Conservation (phyloP, 2,329 filamentous ascomycete genomes). For the Alternaria sp. region DNA sequence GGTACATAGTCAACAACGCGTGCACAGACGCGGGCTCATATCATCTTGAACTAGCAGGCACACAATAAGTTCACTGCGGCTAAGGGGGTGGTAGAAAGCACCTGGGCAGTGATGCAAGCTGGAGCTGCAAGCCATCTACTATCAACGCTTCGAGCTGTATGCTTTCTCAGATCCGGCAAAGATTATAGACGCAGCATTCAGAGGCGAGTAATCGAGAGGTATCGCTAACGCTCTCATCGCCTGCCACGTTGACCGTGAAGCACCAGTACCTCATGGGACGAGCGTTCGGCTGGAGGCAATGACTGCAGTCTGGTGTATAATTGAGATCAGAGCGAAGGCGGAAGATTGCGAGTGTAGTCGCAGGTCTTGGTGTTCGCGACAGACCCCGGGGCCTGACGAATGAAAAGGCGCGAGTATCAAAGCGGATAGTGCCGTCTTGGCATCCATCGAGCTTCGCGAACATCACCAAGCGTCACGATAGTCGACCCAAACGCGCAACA, state of each 20-base stretch:
- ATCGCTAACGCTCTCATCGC: neutral
- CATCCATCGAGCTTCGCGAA: slow-evolving; percentile 29
- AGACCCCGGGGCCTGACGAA: slow-evolving; percentile 16
- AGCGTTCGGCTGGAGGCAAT: neutral
- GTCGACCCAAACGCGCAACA: slow-evolving; percentile 22
- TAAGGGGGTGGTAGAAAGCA: neutral
- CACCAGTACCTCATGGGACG: neutral
- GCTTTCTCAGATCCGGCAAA: neutral
- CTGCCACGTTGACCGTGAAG: neutral
- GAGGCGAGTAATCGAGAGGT: neutral
- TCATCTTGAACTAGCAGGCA: neutral
- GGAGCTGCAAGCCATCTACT: neutral
- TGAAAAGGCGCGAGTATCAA: slow-evolving; percentile 20
- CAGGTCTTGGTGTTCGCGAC: neutral
- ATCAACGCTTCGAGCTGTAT: neutral
- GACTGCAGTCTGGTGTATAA: neutral
- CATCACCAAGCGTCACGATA: slow-evolving; percentile 34
- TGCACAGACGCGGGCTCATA: neutral
- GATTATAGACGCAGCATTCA: neutral
- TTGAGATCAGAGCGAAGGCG: neutral
- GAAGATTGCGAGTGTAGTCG: neutral
- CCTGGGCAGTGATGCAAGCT: neutral
- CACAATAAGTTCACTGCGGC: neutral
- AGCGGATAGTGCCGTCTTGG: slow-evolving; percentile 32
- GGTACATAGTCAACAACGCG: neutral